Evolutionary conservation across 179 eudicot genomes (phyloP).

Genomic region (Drosera spatulata): DNA sequence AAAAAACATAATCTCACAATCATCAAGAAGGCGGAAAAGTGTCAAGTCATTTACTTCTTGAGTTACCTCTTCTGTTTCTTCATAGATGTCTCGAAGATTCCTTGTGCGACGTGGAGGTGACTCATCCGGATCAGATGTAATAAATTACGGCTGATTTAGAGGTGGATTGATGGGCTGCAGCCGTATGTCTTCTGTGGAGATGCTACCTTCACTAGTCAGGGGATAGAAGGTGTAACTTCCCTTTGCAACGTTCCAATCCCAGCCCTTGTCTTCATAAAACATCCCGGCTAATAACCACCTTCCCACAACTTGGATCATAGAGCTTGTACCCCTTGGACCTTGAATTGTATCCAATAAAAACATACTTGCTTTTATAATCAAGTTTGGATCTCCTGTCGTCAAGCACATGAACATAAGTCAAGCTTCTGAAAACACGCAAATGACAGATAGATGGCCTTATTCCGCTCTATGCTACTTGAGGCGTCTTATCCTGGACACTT

Average conservation of each 20-base stretch:
- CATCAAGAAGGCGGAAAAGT: neutral
- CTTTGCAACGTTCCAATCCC: neutral
- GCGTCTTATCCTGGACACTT: no score
- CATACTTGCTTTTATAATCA: no score
- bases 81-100: neutral
- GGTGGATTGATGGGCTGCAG: neutral
- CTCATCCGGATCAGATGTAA: neutral
- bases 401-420: no score
- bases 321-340: neutral
- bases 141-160: no score
- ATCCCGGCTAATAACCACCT: neutral
- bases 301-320: neutral
- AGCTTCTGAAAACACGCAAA: no score
- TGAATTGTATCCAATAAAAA: neutral
- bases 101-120: neutral
- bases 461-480: no score
- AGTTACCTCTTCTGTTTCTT: neutral
- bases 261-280: neutral
- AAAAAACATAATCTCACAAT: neutral
- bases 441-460: no score
- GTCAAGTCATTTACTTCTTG: neutral
- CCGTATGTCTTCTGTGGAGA: neutral
- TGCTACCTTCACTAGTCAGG: no score
- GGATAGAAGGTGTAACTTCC: neutral
- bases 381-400: neutral